Base-by-base conservation (phyloP, 768 basidiomycete genomes). In the Serendipita sp. region DNA sequence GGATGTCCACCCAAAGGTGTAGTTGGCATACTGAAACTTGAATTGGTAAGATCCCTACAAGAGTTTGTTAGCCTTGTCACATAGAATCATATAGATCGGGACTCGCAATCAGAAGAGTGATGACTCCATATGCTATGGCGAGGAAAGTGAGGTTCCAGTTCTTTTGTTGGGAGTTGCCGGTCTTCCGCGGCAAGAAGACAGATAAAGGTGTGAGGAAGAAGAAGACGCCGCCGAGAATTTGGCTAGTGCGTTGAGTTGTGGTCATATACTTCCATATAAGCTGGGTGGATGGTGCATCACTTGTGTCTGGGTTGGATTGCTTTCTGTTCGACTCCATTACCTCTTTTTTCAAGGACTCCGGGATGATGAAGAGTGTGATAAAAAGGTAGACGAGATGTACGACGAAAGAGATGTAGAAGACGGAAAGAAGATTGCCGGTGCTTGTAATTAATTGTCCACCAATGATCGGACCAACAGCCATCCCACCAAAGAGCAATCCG, bases 401-500 rank as follows among this genome's bases (percentile, higher is more conserved):
- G 7, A 70, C 67, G 3, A 77, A 72, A 7, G 86, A 80, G 53
- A 84, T 68, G 72, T 89, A 93, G 76, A 93, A 93, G 16, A 89
- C 83, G 0, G 82, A 81, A 18, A 89, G 72, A 8, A 80, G 69
- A 15, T 76, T 74, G 3, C 78, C 79, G 0, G 85, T 87, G 28
- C 73, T 69, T 41, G 75, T 79, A 70, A 92, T 82, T 45, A 90
- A 70, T 41, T 88, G 65, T 62, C 82, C 79, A 13, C 90, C 89
- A 0, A 92, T 65, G 2, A 83, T 78, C 3, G 92, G 92, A 0
- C 92, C 92, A 18, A 88, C 35, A 1, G 85, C 86, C 70, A 88
- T 78, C n/a, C 92, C 92, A 7, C 76, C 70, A 73, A 88, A 90
- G 51, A 85, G 66, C 2, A 89, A 75, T 0, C 92, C 92, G 1